Conservation (phyloP, 306 rosid genomes). For the Cucurbita maxima region DNA sequence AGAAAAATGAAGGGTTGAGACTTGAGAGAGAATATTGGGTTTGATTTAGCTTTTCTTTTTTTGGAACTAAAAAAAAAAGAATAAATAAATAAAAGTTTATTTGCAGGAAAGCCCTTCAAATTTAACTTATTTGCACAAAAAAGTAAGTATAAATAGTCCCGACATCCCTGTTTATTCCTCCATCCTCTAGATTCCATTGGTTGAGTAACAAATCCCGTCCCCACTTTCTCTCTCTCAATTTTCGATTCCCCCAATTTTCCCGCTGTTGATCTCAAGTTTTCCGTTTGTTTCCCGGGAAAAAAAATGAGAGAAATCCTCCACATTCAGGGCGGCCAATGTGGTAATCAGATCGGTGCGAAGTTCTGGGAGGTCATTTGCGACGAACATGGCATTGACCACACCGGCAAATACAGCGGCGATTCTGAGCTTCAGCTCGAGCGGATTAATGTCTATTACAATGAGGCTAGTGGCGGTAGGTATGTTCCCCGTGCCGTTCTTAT, state of each 20-base stretch:
- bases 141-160: neutral
- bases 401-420: conserved; percentile 27
- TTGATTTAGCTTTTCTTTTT: neutral
- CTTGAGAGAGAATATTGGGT: neutral
- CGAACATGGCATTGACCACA: conserved; percentile 34
- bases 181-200: neutral
- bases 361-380: conserved; percentile 47
- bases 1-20: neutral
- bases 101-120: neutral
- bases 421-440: conserved; percentile 37
- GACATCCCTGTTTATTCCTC: neutral
- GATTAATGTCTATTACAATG: conserved; percentile 35
- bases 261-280: neutral
- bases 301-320: conserved; percentile 39
- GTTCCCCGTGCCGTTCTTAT: conserved; percentile 41
- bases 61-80: neutral
- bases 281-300: conserved; percentile 1
- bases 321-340: conserved; percentile 42
- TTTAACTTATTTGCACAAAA: neutral
- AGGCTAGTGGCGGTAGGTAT: conserved; percentile 35
- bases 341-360: conserved; percentile 44
- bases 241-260: neutral
- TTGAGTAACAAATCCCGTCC: neutral
- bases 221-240: no score
- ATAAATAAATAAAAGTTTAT: neutral